These are phyloP conservation scores for Sherardia arvensis DNA, from an alignment of 257 asterid species.

Conservation along the genomic window DNA sequence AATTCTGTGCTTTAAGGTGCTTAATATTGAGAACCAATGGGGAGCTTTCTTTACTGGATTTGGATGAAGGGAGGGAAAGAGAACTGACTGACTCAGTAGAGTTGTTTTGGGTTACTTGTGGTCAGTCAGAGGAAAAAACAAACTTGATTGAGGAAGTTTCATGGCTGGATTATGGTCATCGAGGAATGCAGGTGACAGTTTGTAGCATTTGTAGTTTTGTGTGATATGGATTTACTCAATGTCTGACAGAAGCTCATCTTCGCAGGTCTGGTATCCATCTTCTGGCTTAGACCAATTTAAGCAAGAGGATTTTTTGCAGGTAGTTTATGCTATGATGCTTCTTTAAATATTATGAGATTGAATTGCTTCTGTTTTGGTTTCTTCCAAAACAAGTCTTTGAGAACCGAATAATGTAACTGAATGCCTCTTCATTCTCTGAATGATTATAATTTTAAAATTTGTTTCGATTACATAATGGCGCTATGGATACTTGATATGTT, in stretches of 20 bases:
- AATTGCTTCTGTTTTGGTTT: background rate
- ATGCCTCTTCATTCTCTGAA: background rate
- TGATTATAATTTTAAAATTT: background rate
- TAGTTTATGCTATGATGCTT: constrained; percentile 13
- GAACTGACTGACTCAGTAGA: constrained; percentile 95
- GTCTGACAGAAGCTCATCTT: constrained; percentile 40
- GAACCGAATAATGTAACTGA: background rate
- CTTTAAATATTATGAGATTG: background rate
- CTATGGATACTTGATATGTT: background rate
- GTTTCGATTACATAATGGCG: background rate
- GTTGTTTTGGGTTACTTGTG: constrained; percentile 98
- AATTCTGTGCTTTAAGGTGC: constrained; percentile 44
- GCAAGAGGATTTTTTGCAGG: constrained; percentile 99
- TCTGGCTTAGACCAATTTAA: constrained; percentile 81
- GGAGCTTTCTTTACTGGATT: constrained; percentile 94
- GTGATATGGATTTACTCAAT: constrained; percentile 12
- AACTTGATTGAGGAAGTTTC: constrained; percentile 98
- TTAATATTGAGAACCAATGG: constrained; percentile 87
- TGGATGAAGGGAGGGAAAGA: constrained; percentile 97
- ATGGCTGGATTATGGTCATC: constrained; percentile 97
- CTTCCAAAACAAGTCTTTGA: background rate
- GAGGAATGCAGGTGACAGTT: constrained; percentile 95
- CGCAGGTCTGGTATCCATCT: constrained; percentile 99
- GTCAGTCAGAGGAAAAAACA: constrained; percentile 84
- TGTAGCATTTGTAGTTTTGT: constrained; percentile 11